Evolutionary conservation across 768 basidiomycete species (phyloP), one percentile per base, ranked within the genome.

Genomic region (Kwoniella pini): DNA sequence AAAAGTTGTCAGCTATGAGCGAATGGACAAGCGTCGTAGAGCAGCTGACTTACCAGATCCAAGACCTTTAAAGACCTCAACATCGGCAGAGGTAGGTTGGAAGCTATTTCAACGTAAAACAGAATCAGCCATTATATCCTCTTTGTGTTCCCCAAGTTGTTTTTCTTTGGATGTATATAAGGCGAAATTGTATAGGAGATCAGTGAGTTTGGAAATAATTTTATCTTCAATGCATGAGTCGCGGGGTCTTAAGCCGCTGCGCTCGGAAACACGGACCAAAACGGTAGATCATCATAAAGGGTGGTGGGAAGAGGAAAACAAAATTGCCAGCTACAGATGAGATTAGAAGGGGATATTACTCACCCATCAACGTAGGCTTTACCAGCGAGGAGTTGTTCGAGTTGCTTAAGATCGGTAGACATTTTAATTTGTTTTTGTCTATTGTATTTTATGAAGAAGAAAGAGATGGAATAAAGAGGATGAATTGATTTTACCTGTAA

Each of bases 351-450:
- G 38, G 52, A 43, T 24, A 27, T 42, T 36, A 70, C 77, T 72
- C 62, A 78, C 75, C 78, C 79, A 50, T 74, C 76, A 55, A 80
- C 62, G 67, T 77, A 79, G 33, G 72, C 63, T 44, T 76, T 71
- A 74, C 87, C 85, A 57, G 86, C 78, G 72, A 99, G 90, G 84
- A 94, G 90, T 59, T 86, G 78, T 77, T 98, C 90, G 75, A 97
- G 88, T 68, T 88, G 68, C 54, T 72, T 69, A 62, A 78, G 53
- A 65, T 77, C 77, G 48, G 48, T 50, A 42, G 75, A 65, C 75
- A 77, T 77, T 61, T 55, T 76, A 63, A 46, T 33, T n/a, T 57
- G 40, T 39, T 36, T 40, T 54, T 15, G 11, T 46, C 46, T 24
- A 5, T 43, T 52, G 50, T 59, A 12, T 50, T 36, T n/a, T 39